Base-by-base conservation (phyloP, 179 eudicot species). In the Beta lomatogona region DNA sequence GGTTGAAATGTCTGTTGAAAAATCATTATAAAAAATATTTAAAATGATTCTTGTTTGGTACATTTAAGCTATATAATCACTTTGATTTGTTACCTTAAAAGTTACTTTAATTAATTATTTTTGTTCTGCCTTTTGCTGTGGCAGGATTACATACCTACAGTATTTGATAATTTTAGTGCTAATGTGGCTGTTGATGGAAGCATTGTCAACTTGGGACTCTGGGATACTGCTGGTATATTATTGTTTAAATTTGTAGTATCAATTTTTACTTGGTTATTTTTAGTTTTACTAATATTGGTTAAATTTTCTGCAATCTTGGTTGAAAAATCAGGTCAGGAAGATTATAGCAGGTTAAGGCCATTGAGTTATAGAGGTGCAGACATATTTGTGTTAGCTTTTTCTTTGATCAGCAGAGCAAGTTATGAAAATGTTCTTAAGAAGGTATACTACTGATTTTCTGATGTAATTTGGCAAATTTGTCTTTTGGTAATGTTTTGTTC, bases 91-190 rank as follows among this genome's bases (percentile, higher is more conserved):
- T 59, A 45, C 10, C 71, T 77, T 57, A 65, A 50, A 31, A 55
- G 28, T 14, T 46, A 60, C n/a, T 71, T 54, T 50, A 28, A 14
- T n/a, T 63, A 22, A 9, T 71, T 31, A 28, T 14, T 41, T 60
- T 63, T 45, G 66, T 50, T 74, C 19, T 74, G 13, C 46, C 31
- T 45, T 50, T 41, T 78, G 65, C 15, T 69, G 22, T 88, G 78
- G 81, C 93, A 96, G 99, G 99, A 96, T 82, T 96, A 96, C 75
- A 89, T 96, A 54, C 99, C 99, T 25, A 96, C 99, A 64, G 99
- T 96, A 78, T 96, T 96, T 85, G 99, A 96, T 89, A 96, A 96
- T 88, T 96, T 96, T 81, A 96, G 99, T 88, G 99, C 99, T 52
- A 96, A 96, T 90, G 99, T 96, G 84, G 85, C 97, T 86, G 97